Evolutionary conservation across 1,284 basidiomycete genomes (phyloP).

Genomic region (Meripilus lineatus): DNA sequence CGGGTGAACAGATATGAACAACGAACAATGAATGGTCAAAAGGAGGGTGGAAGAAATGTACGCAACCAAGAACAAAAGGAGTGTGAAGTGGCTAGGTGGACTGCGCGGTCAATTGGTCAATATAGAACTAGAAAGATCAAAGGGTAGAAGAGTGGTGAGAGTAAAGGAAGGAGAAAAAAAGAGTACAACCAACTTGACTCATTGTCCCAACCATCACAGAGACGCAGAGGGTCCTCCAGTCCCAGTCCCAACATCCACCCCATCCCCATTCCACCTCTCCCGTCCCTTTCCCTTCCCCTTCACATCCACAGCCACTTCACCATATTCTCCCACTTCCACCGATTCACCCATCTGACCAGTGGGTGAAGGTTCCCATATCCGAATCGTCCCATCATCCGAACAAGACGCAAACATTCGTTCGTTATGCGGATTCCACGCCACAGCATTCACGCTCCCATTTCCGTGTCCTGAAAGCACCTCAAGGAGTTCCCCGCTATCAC

Average conservation of each 20-base stretch:
- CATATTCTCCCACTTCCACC: constrained; percentile 17
- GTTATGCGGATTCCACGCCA: constrained; percentile 92
- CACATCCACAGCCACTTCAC: constrained; percentile 12
- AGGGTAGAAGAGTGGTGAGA: no score
- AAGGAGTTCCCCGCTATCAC: constrained; percentile 76
- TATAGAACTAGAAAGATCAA: constrained; percentile 7
- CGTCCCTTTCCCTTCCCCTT: constrained; percentile 68
- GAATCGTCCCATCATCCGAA: constrained; percentile 82
- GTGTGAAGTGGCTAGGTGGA: no score
- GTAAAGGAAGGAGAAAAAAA: constrained; percentile 9
- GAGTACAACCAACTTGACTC: constrained; percentile 8
- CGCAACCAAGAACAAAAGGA: no score
- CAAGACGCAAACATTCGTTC: constrained; percentile 91
- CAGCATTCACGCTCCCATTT: constrained; percentile 86
- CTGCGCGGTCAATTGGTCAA: no score
- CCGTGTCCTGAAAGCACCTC: constrained; percentile 86
- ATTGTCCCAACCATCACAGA: constrained; percentile 15
- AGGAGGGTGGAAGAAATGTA: constrained; percentile 4
- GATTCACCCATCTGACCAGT: neutral
- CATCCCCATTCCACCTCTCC: constrained; percentile 41
- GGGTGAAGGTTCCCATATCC: constrained; percentile 74
- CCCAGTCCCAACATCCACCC: constrained; percentile 11
- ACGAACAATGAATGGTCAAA: no score
- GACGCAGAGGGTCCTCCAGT: constrained; percentile 16
- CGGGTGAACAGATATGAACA: no score